Evolutionary conservation across 2,329 filamentous ascomycete species (phyloP).

Genomic region (Clarireedia hainanense): DNA sequence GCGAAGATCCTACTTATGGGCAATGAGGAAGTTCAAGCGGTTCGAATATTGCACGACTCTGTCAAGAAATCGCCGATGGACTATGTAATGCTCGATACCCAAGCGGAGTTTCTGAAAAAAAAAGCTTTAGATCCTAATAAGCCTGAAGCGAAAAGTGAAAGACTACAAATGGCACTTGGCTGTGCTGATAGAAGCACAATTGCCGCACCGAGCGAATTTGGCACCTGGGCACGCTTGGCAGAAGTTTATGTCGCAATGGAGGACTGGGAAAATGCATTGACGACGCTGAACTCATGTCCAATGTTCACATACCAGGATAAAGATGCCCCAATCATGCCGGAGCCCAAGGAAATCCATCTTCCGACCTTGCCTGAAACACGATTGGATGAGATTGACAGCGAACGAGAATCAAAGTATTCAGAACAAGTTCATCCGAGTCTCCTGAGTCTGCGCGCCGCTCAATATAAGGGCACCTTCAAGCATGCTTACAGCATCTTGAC

Average conservation of each 20-base stretch:
- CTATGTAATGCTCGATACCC: constrained; percentile 90
- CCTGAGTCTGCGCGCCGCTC: constrained; percentile 75
- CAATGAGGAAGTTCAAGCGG: constrained; percentile 93
- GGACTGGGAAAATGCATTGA: constrained; percentile 91
- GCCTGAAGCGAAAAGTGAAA: constrained; percentile 51
- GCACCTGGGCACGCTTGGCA: constrained; percentile 88
- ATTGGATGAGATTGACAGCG: constrained; percentile 93
- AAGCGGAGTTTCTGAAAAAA: constrained; percentile 82
- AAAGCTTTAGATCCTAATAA: constrained; percentile 59
- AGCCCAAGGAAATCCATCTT: constrained; percentile 79
- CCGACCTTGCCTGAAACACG: constrained; percentile 83
- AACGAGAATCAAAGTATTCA: constrained; percentile 69
- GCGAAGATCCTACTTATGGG: constrained; percentile 89
- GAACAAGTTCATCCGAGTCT: constrained; percentile 85
- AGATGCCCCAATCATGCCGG: constrained; percentile 88
- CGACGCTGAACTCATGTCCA: constrained; percentile 94
- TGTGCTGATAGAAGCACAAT: constrained; percentile 93
- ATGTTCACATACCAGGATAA: constrained; percentile 99
- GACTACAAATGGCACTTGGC: constrained; percentile 78
- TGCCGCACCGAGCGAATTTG: constrained; percentile 92
- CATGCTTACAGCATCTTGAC: constrained; percentile 92
- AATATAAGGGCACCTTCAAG: constrained; percentile 91
- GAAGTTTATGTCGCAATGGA: constrained; percentile 92
- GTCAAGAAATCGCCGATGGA: constrained; percentile 94
- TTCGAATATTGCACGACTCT: constrained; percentile 79